Base-by-base conservation (phyloP, 2,329 filamentous ascomycete species). In the Sphaerulina musiva region DNA sequence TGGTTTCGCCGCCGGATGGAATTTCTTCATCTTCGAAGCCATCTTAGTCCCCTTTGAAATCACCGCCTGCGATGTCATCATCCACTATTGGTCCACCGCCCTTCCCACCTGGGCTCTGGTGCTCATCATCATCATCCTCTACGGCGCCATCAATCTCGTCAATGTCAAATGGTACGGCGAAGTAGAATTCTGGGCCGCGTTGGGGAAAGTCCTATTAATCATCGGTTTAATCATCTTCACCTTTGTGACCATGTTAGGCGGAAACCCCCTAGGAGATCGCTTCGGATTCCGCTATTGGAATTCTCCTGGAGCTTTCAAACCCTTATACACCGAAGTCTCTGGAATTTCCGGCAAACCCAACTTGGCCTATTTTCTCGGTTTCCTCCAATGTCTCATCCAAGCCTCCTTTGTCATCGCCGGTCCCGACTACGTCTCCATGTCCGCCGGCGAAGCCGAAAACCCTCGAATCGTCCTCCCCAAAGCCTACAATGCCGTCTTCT, bases 401-500 rank as follows among this genome's bases (percentile, higher is more conserved):
- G 85, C 85, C 1, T 80, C 81, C 38, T 86, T 87, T 66, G 83
- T 82, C 1, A 80, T 86, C 57, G 86, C 64, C 10, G 84, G 84
- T 0, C 83, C 83, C 0, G 84, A 87, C 62, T 85, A 85, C 69
- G 81, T 87, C 58, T 73, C 76, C 29, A 77, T 82, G 78, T 75
- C 79, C 4, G 85, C 85, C 2, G 85, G 83, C 14, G 86, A 89
- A 68, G 80, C 85, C 0, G 80, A 86, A 62, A 86, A 88, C 61
- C 86, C 86, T 0, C 81, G 86, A 12, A 72, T 72, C 14, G 80
- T 85, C 17, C 81, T 93, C 69, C 87, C 87, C 0, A 81, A 80
- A 40, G 87, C 87, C 1, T 90, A 83, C 70, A 89, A 89, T 56
- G 82, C 85, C 46, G 86, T 91, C 1, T 90, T 91, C 69, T 90